Evolutionary conservation across 305 asterid species (phyloP), one percentile per base, ranked within the genome.

Genomic region (Fraxinus paxiana): DNA sequence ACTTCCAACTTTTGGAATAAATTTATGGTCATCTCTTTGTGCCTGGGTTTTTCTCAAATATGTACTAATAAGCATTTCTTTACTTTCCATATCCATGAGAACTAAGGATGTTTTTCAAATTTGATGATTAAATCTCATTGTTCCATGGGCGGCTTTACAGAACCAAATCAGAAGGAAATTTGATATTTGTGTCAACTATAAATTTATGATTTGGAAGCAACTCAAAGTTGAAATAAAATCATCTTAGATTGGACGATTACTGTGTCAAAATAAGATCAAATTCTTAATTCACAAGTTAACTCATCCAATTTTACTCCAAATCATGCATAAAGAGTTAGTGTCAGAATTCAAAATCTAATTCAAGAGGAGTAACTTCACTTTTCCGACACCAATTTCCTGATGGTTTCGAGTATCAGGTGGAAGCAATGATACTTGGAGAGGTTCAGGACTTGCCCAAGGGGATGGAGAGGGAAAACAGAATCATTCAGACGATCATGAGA

Each of bases 401-500:
- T 51, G 80, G 34, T 83, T 76, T 12, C 20, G 17, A 79, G 67
- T 74, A 17, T 81, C 87, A 96, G 99, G 98, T 92, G 24, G 99
- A 94, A 91, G 88, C 92, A 81, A 82, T 87, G 89, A 92, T 96
- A 77, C 92, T 96, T 22, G 93, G 92, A 82, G 89, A 96, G 86
- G 89, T 72, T 78, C 92, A 77, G 77, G 84, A 92, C 86, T 51
- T 90, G 86, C 97, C 97, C n/a, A 96, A 90, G 88, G 99, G 98
- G 59, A 72, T 89, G 37, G 99, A 91, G 87, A 92, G 98, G 83
- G 99, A 96, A 87, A 93, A 96, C 85, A 88, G 86, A 83, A 96
- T 94, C 86, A 91, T 96, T 82, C 97, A 92, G 84, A 96, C 98
- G 13, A 86, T 96, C 69, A 85, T 91, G 94, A 79, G 97, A 87